Base-by-base conservation (phyloP, 108 stramenopile genomes). In the Chaetoceros muelleri region DNA sequence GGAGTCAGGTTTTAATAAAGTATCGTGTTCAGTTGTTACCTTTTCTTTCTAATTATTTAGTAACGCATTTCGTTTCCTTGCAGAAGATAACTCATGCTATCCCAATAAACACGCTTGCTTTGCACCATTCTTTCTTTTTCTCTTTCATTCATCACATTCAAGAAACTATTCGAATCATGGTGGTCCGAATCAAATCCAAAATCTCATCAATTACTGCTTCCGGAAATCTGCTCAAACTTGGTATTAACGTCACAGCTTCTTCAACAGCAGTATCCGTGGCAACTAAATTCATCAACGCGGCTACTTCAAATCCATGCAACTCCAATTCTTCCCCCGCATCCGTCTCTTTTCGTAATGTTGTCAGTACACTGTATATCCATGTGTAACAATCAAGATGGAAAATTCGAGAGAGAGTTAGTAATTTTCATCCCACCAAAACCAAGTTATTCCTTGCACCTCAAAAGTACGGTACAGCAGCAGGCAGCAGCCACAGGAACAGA, bases 131-230 rank as follows among this genome's bases (percentile, higher is more conserved):
- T 50, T 19, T 50, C 20, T 20, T 13, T 50, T 20, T 20, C 8
- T 8, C 49, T 50, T 8, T 8, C 49, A 20, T 19, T 19, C 61
- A 63, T 28, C 68, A 55, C 18, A 26, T 18, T 67, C 80, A 82
- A 24, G 85, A 83, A 46, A 91, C 85, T 64, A 91, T 91, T 22
- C 90, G 76, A 70, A 91, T 83, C 84, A 87, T 91, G 13, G 90
- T 87, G 47, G 69, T 81, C 53, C 85, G 70, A 60, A 91, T 87
- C 57, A 87, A 64, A 60, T 91, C 90, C 65, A 91, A 60, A 74
- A 91, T 91, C 68, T 91, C 90, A 65, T 91, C 90, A 47, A 91
- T 75, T 1, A 85, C 90, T 48, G 83, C 84, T 55, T 91, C 90
- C 23, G 90, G 85, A 66, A 91, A 77, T 52, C 89, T 64, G 3